Evolutionary conservation across 768 basidiomycete species (phyloP).

Genomic region (Vararia minispora): DNA sequence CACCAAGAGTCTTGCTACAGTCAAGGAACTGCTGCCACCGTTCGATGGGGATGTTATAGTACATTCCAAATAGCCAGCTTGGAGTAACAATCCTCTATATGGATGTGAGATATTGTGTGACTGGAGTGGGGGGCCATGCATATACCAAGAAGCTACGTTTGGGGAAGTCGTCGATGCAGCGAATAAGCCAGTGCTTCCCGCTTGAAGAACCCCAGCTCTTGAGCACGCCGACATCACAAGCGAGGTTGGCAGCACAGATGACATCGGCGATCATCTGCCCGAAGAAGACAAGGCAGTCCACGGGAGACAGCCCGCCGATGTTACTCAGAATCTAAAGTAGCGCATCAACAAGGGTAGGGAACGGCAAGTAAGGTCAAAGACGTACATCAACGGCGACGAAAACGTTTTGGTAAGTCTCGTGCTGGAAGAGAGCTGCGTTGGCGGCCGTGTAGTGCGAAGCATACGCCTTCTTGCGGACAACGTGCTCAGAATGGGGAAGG

Average conservation of each 20-base stretch:
- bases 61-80: slow-evolving; percentile 62
- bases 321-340: slow-evolving; percentile 61
- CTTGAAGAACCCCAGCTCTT: slow-evolving; percentile 55
- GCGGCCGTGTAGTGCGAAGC: slow-evolving; percentile 60
- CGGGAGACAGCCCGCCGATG: slow-evolving; percentile 40
- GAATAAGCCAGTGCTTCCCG: slow-evolving; percentile 54
- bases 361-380: too few relatives aligned
- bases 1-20: slow-evolving; percentile 71
- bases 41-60: slow-evolving; percentile 55
- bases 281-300: slow-evolving; percentile 65
- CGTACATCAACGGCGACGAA: slow-evolving; percentile 58
- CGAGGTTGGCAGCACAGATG: slow-evolving; percentile 56
- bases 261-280: slow-evolving; percentile 72
- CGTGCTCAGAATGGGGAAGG: slow-evolving; percentile 59
- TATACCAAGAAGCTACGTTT: slow-evolving; percentile 31
- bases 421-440: slow-evolving; percentile 58
- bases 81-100: slow-evolving; percentile 60
- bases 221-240: slow-evolving; percentile 60
- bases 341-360: too few relatives aligned
- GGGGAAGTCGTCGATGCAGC: slow-evolving; percentile 74
- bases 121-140: too few relatives aligned
- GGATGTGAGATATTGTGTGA: background rate
- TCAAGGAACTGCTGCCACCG: slow-evolving; percentile 66
- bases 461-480: slow-evolving; percentile 63
- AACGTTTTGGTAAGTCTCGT: slow-evolving; percentile 54